These are phyloP conservation scores for Podospora pseudocomata DNA, from an alignment of 495 filamentous ascomycete species.

Conservation along the genomic window DNA sequence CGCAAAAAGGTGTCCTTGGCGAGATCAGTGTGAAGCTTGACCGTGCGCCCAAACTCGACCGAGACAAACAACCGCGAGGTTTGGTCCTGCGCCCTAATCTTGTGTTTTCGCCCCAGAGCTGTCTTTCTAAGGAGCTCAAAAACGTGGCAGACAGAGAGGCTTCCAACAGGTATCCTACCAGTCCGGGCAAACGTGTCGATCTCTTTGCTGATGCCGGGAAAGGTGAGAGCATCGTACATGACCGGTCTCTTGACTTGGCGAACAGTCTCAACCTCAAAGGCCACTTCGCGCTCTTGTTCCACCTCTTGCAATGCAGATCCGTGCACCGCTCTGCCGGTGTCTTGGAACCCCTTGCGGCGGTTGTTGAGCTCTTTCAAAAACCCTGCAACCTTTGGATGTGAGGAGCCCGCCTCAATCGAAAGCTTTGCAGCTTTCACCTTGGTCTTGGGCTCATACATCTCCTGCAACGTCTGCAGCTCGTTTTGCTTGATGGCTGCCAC, in stretches of 20 bases:
- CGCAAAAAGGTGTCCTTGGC: constrained; percentile 37
- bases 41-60: constrained; percentile 32
- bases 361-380: constrained; percentile 34
- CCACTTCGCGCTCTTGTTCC: constrained; percentile 50
- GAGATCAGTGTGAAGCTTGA: constrained; percentile 17
- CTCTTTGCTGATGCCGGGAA: constrained; percentile 33
- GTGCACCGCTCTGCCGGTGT: constrained; percentile 35
- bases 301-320: constrained; percentile 50
- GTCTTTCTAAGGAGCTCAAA: constrained; percentile 30
- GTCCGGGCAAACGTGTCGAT: constrained; percentile 28
- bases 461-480: constrained; percentile 37
- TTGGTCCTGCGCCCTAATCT: constrained; percentile 10
- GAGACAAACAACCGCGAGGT: constrained; percentile 36
- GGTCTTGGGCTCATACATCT: constrained; percentile 33
- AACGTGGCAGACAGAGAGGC: constrained; percentile 24
- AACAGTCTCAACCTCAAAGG: constrained; percentile 48
- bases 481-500: constrained; percentile 30
- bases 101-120: constrained; percentile 25
- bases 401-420: constrained; percentile 8
- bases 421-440: constrained; percentile 7
- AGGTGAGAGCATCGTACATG: constrained; percentile 24
- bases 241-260: constrained; percentile 43
- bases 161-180: constrained; percentile 26
- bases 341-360: constrained; percentile 31
- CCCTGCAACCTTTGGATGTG: constrained; percentile 21